Percentiles rank a stretch among this genome's conserved stretches.
These are phyloP conservation scores for Ophiocordyceps australis DNA, from an alignment of 2,329 filamentous ascomycete genomes.

Conservation along the genomic window DNA sequence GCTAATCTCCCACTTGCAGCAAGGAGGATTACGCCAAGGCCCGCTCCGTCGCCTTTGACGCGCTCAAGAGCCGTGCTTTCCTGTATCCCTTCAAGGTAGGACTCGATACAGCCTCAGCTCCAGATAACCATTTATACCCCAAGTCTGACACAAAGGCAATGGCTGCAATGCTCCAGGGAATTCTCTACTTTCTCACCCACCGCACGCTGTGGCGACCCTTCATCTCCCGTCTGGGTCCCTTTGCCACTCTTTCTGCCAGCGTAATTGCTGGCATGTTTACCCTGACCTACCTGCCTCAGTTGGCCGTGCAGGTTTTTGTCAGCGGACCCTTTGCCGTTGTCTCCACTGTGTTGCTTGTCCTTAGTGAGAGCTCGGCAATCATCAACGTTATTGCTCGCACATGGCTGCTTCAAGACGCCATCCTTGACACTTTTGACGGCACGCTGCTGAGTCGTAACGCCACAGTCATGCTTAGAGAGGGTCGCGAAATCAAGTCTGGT, in stretches of 20 bases:
- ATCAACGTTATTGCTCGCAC: slow-evolving; percentile 41
- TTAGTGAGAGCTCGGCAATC: slow-evolving; percentile 42
- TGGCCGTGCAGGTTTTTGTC: slow-evolving; percentile 65
- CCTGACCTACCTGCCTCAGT: slow-evolving; percentile 73
- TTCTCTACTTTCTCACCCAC: slow-evolving; percentile 39
- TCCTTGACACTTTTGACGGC: slow-evolving; percentile 82
- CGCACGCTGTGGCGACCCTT: slow-evolving; percentile 40
- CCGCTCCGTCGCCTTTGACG: slow-evolving; percentile 43
- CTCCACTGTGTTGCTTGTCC: slow-evolving; percentile 49
- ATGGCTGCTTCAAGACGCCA: slow-evolving; percentile 63
- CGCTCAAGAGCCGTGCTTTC: slow-evolving; percentile 60
- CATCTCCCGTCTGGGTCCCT: slow-evolving; percentile 34
- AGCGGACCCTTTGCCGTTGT: slow-evolving; percentile 69
- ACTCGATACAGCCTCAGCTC: neutral
- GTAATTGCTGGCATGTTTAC: slow-evolving; percentile 72
- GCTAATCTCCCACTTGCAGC: slow-evolving; percentile 12
- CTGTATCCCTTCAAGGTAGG: slow-evolving; percentile 63
- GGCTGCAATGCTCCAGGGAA: slow-evolving; percentile 32
- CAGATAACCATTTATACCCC: neutral
- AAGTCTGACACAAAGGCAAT: neutral
- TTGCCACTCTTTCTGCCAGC: slow-evolving; percentile 49
- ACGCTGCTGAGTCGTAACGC: slow-evolving; percentile 34
- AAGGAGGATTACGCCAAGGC: slow-evolving; percentile 56
- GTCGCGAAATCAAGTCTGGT: slow-evolving; percentile 53
- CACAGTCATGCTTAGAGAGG: slow-evolving; percentile 48